Conservation (phyloP, 192 early-diverging fungal species). For the Phlyctochytrium bullatum region DNA sequence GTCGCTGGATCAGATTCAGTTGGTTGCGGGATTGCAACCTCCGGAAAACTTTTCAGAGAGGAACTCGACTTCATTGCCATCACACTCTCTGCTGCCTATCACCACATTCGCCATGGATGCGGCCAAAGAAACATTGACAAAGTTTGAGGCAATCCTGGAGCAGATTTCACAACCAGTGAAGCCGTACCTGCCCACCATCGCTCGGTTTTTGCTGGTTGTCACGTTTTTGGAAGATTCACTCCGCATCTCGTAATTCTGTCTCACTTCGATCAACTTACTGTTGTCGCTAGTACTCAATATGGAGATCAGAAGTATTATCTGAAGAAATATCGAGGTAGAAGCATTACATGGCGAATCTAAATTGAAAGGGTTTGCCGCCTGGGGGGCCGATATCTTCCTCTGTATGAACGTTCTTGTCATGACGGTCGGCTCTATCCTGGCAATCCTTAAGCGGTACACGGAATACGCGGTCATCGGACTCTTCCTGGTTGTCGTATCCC, state of each 20-base stretch:
- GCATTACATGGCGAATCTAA: not conserved
- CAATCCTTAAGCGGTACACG: conserved; percentile 78
- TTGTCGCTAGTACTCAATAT: conserved; percentile 68
- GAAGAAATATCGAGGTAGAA: conserved; percentile 64
- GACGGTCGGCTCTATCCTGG: conserved; percentile 78
- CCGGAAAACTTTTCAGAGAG: too few species aligned
- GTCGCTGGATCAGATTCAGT: too few species aligned
- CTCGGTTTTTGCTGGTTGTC: conserved; percentile 90
- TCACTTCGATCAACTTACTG: not conserved
- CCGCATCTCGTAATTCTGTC: conserved; percentile 51
- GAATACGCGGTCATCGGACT: conserved; percentile 82
- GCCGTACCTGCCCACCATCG: conserved; percentile 85
- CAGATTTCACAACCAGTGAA: conserved; percentile 76
- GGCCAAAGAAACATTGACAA: conserved; percentile 27
- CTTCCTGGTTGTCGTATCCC: conserved; percentile 76
- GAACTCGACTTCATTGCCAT: not conserved
- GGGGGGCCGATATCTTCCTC: conserved; percentile 84
- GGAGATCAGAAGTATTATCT: conserved; percentile 84
- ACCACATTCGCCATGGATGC: conserved; percentile 5
- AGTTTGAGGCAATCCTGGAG: conserved; percentile 76
- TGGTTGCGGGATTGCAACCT: too few species aligned
- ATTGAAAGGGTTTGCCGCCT: conserved; percentile 65
- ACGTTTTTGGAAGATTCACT: conserved; percentile 95
- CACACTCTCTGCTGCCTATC: not conserved
- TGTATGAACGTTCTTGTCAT: conserved; percentile 77